Evolutionary conservation across 1,284 basidiomycete species (phyloP).

Genomic region (Apiotrichum mycotoxinovorans): DNA sequence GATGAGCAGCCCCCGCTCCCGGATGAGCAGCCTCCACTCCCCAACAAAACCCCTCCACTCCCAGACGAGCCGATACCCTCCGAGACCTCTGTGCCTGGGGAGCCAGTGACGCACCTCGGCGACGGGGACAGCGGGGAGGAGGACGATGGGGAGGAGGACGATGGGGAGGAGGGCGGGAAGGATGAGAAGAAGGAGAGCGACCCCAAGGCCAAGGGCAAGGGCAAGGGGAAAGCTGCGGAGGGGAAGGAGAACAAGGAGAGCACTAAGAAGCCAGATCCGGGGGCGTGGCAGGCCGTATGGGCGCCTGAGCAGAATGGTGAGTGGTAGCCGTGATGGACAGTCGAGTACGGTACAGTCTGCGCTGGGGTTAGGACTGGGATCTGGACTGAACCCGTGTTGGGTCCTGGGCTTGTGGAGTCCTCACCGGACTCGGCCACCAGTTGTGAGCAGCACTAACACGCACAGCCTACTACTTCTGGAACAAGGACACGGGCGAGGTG

Average conservation of each 20-base stretch:
- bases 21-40: conserved; percentile 11
- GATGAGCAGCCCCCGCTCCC: conserved; percentile 14
- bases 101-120: conserved; percentile 22
- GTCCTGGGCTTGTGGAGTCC: too few species aligned
- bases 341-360: too few species aligned
- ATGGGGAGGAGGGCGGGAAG: conserved; percentile 7
- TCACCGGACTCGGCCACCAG: too few species aligned
- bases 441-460: too few species aligned
- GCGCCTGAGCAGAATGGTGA: conserved; percentile 65
- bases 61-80: neutral
- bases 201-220: conserved; percentile 20
- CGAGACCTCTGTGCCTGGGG: conserved; percentile 10
- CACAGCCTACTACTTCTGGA: conserved; percentile 80
- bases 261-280: conserved; percentile 6
- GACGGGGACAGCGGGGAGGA: conserved; percentile 13
- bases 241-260: conserved; percentile 4
- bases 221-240: neutral
- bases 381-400: too few species aligned
- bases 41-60: conserved; percentile 1
- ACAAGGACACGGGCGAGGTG: conserved; percentile 70
- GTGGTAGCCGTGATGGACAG: conserved; percentile 13
- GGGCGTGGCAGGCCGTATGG: conserved; percentile 77
- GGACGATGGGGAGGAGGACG: conserved; percentile 6
- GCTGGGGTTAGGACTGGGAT: too few species aligned
- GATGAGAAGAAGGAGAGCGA: conserved; percentile 19